A percentile compares a stretch with the other conserved stretches of the same genome.
Conservation (phyloP, 2,329 filamentous ascomycete genomes). For the Penicillium sp. region DNA sequence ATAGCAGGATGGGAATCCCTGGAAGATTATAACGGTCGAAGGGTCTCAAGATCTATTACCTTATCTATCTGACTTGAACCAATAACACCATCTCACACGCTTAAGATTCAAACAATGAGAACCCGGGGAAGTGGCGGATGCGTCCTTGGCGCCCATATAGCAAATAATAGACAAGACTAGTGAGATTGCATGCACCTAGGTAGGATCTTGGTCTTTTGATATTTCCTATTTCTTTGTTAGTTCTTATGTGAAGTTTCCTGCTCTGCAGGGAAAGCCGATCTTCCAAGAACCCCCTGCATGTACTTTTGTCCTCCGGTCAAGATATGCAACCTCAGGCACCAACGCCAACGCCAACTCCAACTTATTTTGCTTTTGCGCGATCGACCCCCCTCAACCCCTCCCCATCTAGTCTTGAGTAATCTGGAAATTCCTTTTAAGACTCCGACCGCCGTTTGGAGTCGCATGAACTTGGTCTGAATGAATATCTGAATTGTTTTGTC, state of each 20-base stretch:
- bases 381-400: background rate
- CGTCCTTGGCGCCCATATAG: no score
- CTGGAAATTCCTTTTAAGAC: background rate
- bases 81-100: background rate
- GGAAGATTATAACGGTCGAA: no score
- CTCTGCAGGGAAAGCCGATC: background rate
- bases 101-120: background rate
- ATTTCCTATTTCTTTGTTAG: background rate
- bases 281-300: no score
- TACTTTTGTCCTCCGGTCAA: background rate
- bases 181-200: background rate
- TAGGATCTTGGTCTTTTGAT: background rate
- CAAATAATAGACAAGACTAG: background rate
- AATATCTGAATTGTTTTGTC: background rate
- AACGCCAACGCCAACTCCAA: background rate
- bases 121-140: background rate
- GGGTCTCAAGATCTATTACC: background rate
- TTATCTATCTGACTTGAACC: background rate
- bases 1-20: background rate
- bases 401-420: background rate
- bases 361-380: background rate
- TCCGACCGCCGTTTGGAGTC: background rate
- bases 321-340: background rate
- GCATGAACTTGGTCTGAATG: background rate
- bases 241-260: background rate